These are phyloP conservation scores for Taphrina communis DNA, from an alignment of 1,139 yeast genomes.

Conservation along the genomic window DNA sequence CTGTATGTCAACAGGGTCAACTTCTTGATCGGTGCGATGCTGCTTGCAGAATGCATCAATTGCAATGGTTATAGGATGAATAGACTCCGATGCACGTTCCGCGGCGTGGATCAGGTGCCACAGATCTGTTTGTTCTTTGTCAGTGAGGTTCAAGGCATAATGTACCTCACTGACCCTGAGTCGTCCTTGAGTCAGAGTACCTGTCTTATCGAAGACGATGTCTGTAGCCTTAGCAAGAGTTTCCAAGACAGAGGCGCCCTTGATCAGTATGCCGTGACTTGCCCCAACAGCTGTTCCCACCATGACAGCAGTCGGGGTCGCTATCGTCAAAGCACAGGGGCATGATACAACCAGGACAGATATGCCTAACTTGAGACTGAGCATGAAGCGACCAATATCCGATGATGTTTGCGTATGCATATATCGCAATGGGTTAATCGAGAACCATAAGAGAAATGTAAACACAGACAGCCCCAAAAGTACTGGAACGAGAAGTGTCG, in stretches of 20 bases:
- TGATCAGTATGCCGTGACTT: constrained; percentile 80
- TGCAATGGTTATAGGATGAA: constrained; percentile 16
- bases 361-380: constrained; percentile 80
- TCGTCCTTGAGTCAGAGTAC: constrained; percentile 85
- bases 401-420: constrained; percentile 53
- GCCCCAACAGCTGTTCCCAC: constrained; percentile 99
- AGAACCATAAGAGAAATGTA: constrained; percentile 74
- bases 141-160: constrained; percentile 43
- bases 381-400: constrained; percentile 62
- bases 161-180: constrained; percentile 59
- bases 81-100: constrained; percentile 70
- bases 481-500: constrained; percentile 82
- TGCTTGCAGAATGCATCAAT: background rate
- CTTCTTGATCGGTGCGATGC: too few relatives aligned
- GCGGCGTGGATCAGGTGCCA: constrained; percentile 69
- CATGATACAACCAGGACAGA: constrained; percentile 96
- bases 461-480: constrained; percentile 65
- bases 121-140: constrained; percentile 50
- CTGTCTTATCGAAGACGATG: constrained; percentile 91
- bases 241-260: constrained; percentile 93
- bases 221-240: constrained; percentile 67
- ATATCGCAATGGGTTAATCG: constrained; percentile 53
- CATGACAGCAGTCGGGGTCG: constrained; percentile 98
- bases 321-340: constrained; percentile 95
- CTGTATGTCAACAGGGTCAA: background rate